phyloP scores from a whole-genome alignment of 2,329 filamentous ascomycete species.

The Colletotrichum chlorophyti region DNA sequence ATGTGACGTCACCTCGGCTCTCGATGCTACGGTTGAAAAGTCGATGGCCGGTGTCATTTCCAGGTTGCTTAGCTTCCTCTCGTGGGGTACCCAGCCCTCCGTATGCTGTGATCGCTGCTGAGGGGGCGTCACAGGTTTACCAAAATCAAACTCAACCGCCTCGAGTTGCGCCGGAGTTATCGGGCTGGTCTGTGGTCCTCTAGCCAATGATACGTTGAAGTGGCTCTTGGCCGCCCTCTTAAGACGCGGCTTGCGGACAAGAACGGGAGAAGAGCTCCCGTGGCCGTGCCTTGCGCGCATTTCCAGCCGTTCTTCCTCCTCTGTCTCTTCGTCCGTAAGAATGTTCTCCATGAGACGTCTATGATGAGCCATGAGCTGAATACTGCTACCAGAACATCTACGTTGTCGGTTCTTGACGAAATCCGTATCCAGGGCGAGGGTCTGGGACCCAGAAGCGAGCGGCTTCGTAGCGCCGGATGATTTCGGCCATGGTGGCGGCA shows the following conservation, averaged over 20 bases:
- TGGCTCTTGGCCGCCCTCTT: slow-evolving; percentile 50
- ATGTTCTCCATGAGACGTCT: slow-evolving; percentile 44
- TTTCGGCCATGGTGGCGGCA: slow-evolving; percentile 35
- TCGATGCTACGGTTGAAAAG: not conserved
- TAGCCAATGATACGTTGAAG: slow-evolving; percentile 31
- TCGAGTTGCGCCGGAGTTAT: slow-evolving; percentile 33
- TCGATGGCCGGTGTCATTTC: slow-evolving; percentile 13
- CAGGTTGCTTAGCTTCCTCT: not conserved
- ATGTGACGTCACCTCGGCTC: slow-evolving; percentile 20
- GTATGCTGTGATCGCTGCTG: slow-evolving; percentile 17
- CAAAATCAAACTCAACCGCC: slow-evolving; percentile 32
- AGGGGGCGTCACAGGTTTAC: slow-evolving; percentile 21
- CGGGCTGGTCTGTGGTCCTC: slow-evolving; percentile 36
- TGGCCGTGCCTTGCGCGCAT: slow-evolving; percentile 43
- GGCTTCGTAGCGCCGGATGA: slow-evolving; percentile 31
- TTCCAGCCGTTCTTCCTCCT: slow-evolving; percentile 51
- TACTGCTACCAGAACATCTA: slow-evolving; percentile 57
- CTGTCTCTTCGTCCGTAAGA: slow-evolving; percentile 52
- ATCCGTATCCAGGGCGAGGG: slow-evolving; percentile 33
- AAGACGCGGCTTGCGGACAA: slow-evolving; percentile 46
- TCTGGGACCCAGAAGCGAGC: slow-evolving; percentile 30
- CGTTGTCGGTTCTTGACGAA: slow-evolving; percentile 47
- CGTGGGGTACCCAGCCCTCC: slow-evolving; percentile 8
- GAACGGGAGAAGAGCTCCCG: slow-evolving; percentile 32
- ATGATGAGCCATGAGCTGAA: slow-evolving; percentile 47